These are phyloP conservation scores for Groenewaldozyma salmanticensis DNA, from an alignment of 805 yeast species.

Conservation along the genomic window DNA sequence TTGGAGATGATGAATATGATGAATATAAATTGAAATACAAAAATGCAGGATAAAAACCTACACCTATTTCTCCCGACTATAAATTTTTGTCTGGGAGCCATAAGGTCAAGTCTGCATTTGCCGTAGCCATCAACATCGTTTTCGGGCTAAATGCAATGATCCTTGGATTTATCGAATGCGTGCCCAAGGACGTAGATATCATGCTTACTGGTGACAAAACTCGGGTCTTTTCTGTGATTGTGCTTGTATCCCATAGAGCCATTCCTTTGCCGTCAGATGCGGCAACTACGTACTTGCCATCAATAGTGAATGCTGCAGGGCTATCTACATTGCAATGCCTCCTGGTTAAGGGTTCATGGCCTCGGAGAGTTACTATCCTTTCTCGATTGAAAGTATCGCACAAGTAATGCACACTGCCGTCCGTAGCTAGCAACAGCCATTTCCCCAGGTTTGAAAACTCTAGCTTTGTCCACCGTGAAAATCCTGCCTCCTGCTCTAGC, in stretches of 20 bases:
- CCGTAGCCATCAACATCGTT: conserved; percentile 51
- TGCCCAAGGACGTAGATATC: conserved; percentile 11
- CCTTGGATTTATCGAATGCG: conserved; percentile 30
- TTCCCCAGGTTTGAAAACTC: conserved; percentile 78
- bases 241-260: conserved; percentile 40
- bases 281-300: conserved; percentile 51
- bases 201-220: conserved; percentile 16
- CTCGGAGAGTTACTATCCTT: conserved; percentile 36
- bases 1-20: conserved; percentile 6
- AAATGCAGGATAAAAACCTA: neutral
- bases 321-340: conserved; percentile 40
- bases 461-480: conserved; percentile 44
- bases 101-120: conserved; percentile 42
- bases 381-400: conserved; percentile 64
- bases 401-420: conserved; percentile 48
- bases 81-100: conserved; percentile 28
- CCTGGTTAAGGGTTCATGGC: conserved; percentile 39
- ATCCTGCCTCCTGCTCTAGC: conserved; percentile 28
- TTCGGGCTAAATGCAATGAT: conserved; percentile 54
- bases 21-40: neutral
- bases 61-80: neutral
- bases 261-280: conserved; percentile 50
- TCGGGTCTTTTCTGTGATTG: conserved; percentile 9
- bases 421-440: conserved; percentile 46
- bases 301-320: conserved; percentile 53